Evolutionary conservation across 2,329 filamentous ascomycete species (phyloP).

Genomic region (Dothiorella sarmentorum): DNA sequence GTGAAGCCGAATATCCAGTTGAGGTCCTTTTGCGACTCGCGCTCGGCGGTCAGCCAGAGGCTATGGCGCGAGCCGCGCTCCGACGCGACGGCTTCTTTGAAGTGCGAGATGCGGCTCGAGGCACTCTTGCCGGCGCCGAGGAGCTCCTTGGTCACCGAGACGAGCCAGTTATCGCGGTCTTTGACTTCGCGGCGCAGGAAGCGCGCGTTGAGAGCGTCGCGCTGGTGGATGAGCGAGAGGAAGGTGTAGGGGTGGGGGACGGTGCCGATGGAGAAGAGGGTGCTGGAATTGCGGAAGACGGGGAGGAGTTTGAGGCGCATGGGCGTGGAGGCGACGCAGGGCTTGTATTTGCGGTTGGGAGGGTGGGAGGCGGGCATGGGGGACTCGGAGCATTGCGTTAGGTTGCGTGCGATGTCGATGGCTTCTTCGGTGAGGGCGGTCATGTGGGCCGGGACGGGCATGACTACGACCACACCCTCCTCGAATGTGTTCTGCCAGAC

Average conservation of each 20-base stretch:
- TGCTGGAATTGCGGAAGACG: conserved; percentile 67
- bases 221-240: conserved; percentile 60
- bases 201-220: conserved; percentile 42
- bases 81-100: conserved; percentile 79
- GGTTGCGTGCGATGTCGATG: conserved; percentile 67
- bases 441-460: conserved; percentile 73
- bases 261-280: conserved; percentile 75
- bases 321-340: conserved; percentile 53
- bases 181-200: conserved; percentile 59
- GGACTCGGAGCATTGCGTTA: conserved; percentile 70
- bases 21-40: conserved; percentile 61
- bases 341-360: conserved; percentile 73
- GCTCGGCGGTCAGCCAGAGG: conserved; percentile 78
- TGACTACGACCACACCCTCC: conserved; percentile 71
- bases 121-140: conserved; percentile 62
- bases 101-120: conserved; percentile 63
- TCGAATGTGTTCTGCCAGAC: conserved; percentile 77
- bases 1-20: conserved; percentile 89
- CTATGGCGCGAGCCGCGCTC: conserved; percentile 54
- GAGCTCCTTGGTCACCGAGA: conserved; percentile 65
- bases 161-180: conserved; percentile 75
- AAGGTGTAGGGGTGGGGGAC: conserved; percentile 91
- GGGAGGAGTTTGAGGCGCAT: conserved; percentile 65
- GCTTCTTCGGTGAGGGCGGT: conserved; percentile 69
- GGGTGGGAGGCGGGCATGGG: conserved; percentile 77